Conservation (phyloP, 164 flowering plant species). For the Echeveria elegans region DNA sequence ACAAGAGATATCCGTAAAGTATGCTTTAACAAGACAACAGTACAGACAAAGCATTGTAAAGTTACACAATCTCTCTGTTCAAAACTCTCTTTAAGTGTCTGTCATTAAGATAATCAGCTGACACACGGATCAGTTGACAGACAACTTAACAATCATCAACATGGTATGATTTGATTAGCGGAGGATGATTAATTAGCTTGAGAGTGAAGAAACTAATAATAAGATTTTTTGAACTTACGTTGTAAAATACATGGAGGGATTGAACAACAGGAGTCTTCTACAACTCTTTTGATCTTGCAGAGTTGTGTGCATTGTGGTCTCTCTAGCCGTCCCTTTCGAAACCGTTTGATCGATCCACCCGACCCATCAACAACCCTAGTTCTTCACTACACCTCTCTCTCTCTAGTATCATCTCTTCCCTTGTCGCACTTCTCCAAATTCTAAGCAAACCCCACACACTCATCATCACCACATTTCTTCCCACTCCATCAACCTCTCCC, state of each 20-base stretch:
- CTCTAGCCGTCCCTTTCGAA: conserved; percentile 51
- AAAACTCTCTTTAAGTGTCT: too few relatives aligned
- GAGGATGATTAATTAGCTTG: conserved; percentile 21
- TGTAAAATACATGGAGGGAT: conserved; percentile 27
- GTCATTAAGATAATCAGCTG: background rate
- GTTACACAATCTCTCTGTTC: background rate
- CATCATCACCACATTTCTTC: conserved; percentile 32
- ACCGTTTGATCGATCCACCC: conserved; percentile 52
- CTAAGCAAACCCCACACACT: conserved; percentile 54
- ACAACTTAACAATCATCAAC: background rate
- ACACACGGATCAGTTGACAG: background rate
- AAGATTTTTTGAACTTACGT: background rate
- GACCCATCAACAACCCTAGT: conserved; percentile 53
- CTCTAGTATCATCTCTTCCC: background rate
- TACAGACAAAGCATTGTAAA: conserved; percentile 27
- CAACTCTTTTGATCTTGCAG: conserved; percentile 13
- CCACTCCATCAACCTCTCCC: conserved; percentile 44
- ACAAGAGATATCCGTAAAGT: background rate
- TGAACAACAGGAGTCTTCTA: conserved; percentile 64
- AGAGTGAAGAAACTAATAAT: conserved; percentile 40
- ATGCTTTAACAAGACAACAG: conserved; percentile 20
- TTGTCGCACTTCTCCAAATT: conserved; percentile 16
- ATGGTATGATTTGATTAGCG: conserved; percentile 22
- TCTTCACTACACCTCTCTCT: conserved; percentile 9
- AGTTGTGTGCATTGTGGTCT: conserved; percentile 9